Evolutionary conservation across 495 filamentous ascomycete genomes (phyloP).

Genomic region (Sphaerosporella brunnea): DNA sequence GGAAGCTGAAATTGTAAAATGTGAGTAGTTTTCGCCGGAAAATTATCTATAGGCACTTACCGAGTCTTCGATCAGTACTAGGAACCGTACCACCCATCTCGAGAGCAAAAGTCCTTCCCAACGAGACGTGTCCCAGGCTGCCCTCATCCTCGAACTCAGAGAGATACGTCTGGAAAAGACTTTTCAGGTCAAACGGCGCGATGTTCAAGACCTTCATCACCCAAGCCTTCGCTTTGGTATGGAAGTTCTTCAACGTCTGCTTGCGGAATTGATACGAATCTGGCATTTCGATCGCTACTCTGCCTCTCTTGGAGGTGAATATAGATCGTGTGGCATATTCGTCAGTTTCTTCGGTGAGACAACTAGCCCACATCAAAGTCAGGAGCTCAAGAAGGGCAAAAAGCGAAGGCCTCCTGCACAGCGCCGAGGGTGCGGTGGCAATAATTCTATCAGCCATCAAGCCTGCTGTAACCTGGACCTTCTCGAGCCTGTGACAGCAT

Average conservation of each 20-base stretch:
- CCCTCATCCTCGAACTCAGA: constrained; percentile 83
- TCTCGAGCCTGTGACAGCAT: constrained; percentile 80
- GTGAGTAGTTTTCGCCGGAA: constrained; percentile 9
- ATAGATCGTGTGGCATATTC: constrained; percentile 72
- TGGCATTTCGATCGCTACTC: constrained; percentile 70
- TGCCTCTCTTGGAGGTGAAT: constrained; percentile 54
- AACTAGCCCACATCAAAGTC: constrained; percentile 85
- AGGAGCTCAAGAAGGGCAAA: constrained; percentile 84
- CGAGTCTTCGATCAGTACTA: constrained; percentile 66
- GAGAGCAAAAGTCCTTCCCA: constrained; percentile 87
- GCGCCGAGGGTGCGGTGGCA: constrained; percentile 60
- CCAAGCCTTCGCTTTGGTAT: constrained; percentile 62
- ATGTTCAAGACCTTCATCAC: constrained; percentile 60
- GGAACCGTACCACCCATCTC: constrained; percentile 84
- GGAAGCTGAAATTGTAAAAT: constrained; percentile 29
- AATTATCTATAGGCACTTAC: constrained; percentile 24
- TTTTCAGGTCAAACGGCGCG: constrained; percentile 87
- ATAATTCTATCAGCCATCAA: constrained; percentile 72
- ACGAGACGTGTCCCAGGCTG: constrained; percentile 68
- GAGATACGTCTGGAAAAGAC: constrained; percentile 82
- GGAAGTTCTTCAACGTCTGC: constrained; percentile 57
- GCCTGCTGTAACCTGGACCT: constrained; percentile 69
- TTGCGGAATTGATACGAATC: constrained; percentile 70
- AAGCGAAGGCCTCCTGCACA: constrained; percentile 75
- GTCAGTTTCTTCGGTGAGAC: constrained; percentile 82